Base-by-base conservation (phyloP, 1,284 basidiomycete species). In the Sanguinoderma infundibulare region DNA sequence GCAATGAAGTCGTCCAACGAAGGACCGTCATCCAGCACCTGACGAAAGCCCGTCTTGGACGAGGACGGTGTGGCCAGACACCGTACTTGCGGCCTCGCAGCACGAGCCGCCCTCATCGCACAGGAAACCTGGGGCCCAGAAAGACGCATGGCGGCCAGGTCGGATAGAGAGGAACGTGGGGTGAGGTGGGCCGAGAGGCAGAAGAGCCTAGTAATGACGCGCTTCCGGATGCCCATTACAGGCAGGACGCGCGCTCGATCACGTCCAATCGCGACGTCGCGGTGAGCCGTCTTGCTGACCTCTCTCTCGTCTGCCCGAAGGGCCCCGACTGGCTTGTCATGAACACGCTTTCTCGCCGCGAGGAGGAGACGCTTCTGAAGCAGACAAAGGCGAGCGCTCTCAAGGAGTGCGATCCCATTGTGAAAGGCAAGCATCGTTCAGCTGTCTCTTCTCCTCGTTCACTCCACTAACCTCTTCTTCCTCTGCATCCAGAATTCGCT, bases 401-500 rank as follows among this genome's bases (percentile, higher is more conserved):
- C 70, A 90, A 86, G 70, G 87, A 90, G 73, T 96, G 94, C 67
- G 91, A 95, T 70, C 69, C 80, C 0, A 65, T 91, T 3, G 91
- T 96, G 5, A 89, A 87, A 85, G 89, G 94, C 90, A 67, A 32
- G 40, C 73, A 53, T 24, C 32, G n/a, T 44, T 32, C 9, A 3
- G 20, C 30, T 26, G 10, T 15, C 20, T 17, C 30, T 34, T 24
- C n/a, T n/a, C n/a, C n/a, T n/a, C n/a, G n/a, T n/a, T n/a, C n/a
- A n/a, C n/a, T n/a, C n/a, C n/a, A n/a, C n/a, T n/a, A n/a, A n/a
- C n/a, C n/a, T n/a, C n/a, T n/a, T n/a, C n/a, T n/a, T n/a, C n/a
- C n/a, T n/a, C n/a, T n/a, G n/a, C n/a, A n/a, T n/a, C n/a, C n/a
- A 96, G 95, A 84, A 38, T 97, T 96, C 71, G 94, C 94, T 22